phyloP scores from a whole-genome alignment of 2,329 filamentous ascomycete species.

The Neobulgaria alba region DNA sequence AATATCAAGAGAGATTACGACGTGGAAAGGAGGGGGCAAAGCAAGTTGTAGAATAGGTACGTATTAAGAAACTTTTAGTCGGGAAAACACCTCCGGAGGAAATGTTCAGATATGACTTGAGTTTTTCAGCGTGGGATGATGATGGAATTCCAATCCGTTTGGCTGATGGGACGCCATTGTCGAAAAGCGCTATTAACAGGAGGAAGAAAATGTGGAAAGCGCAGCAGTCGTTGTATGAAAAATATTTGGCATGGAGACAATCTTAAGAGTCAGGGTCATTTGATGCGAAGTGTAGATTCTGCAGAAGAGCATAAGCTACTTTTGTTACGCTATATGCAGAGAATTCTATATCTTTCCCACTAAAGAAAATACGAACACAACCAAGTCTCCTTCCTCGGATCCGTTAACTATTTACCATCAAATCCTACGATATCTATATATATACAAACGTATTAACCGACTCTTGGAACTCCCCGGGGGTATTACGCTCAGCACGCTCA shows the following conservation, averaged over 20 bases:
- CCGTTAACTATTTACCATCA: too few species aligned
- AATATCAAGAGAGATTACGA: conserved; percentile 5
- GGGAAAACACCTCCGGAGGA: conserved; percentile 7
- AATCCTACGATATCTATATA: too few species aligned
- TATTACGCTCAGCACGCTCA: too few species aligned
- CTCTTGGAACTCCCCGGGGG: too few species aligned
- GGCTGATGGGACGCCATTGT: conserved; percentile 6
- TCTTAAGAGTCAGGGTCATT: conserved; percentile 3
- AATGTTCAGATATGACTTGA: conserved; percentile 7
- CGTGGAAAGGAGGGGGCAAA: conserved; percentile 4
- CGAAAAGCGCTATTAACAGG: conserved; percentile 8
- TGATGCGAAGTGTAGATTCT: conserved; percentile 2
- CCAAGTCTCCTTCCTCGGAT: too few species aligned
- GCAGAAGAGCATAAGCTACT: not conserved
- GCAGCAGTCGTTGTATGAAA: conserved; percentile 7
- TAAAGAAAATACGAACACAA: too few species aligned
- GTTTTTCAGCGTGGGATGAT: conserved; percentile 10
- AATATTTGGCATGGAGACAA: conserved; percentile 5
- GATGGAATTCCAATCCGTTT: conserved; percentile 8
- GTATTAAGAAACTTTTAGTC: conserved; percentile 7
- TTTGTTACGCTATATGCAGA: not conserved
- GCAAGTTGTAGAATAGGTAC: conserved; percentile 3
- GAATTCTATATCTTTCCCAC: conserved; percentile 1
- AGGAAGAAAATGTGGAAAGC: conserved; percentile 8
- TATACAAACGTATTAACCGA: too few species aligned